Evolutionary conservation across 345 rosid genomes (phyloP).

Genomic region (Bretschneidera sinensis): DNA sequence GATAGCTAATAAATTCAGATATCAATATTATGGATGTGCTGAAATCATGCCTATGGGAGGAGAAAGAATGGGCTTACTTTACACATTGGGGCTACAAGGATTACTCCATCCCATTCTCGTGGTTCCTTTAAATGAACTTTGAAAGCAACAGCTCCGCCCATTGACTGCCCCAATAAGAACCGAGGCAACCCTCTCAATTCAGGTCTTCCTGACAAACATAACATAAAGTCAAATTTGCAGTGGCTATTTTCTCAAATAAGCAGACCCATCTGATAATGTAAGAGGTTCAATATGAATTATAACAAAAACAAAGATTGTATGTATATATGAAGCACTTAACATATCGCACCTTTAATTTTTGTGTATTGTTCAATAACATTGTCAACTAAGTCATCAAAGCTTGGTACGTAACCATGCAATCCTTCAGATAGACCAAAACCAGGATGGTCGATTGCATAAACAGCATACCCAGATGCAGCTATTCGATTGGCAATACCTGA

Average conservation of each 20-base stretch:
- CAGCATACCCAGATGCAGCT: constrained; percentile 64
- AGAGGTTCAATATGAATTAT: neutral
- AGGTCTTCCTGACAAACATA: constrained; percentile 48
- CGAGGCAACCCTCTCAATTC: constrained; percentile 64
- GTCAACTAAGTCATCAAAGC: constrained; percentile 66
- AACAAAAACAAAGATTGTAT: too few relatives aligned
- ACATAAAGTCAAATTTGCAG: constrained; percentile 4
- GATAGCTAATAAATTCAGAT: neutral
- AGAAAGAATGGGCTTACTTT: constrained; percentile 48
- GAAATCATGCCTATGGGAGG: neutral
- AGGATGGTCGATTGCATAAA: constrained; percentile 90
- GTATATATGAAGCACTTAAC: neutral
- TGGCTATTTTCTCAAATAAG: neutral
- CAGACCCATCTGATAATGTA: neutral
- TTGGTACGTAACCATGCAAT: constrained; percentile 78
- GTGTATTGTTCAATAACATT: constrained; percentile 64
- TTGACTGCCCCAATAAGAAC: constrained; percentile 86
- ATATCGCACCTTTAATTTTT: constrained; percentile 67
- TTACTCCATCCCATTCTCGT: constrained; percentile 81
- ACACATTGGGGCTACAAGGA: constrained; percentile 97
- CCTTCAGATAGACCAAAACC: constrained; percentile 94
- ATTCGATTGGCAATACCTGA: constrained; percentile 77
- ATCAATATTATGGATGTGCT: neutral
- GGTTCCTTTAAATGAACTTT: constrained; percentile 77
- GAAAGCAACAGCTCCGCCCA: constrained; percentile 95